Evolutionary conservation across 2,329 filamentous ascomycete species (phyloP).

Genomic region (Ustulina deusta): DNA sequence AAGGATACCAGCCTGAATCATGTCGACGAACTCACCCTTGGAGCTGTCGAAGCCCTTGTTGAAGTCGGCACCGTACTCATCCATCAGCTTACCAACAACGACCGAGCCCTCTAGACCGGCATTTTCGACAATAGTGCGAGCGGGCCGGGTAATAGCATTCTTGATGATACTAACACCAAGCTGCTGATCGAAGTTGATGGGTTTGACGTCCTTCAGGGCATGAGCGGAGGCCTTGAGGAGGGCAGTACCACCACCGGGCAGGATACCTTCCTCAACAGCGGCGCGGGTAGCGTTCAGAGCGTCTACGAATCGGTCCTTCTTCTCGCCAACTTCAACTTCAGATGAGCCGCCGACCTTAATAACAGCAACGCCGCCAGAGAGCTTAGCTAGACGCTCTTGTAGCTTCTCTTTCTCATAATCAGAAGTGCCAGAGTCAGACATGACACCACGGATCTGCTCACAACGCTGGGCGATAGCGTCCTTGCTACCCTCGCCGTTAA

Average conservation of each 20-base stretch:
- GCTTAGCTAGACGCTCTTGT: constrained; percentile 98
- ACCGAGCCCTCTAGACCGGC: constrained; percentile 96
- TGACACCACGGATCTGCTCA: constrained; percentile 98
- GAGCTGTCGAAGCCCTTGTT: constrained; percentile 98
- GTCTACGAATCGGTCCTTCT: constrained; percentile 99
- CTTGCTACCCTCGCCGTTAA: constrained; percentile 97
- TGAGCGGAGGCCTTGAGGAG: constrained; percentile 97
- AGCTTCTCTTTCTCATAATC: constrained; percentile 99
- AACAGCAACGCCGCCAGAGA: constrained; percentile 97
- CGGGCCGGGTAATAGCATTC: constrained; percentile 96
- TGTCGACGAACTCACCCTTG: constrained; percentile 98
- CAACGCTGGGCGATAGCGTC: constrained; percentile 93
- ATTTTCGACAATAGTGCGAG: constrained; percentile 96
- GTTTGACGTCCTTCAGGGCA: constrained; percentile 84
- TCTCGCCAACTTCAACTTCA: constrained; percentile 98
- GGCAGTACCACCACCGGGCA: constrained; percentile 97
- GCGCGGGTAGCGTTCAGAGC: constrained; percentile 97
- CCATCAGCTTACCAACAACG: constrained; percentile 96
- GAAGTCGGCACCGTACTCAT: constrained; percentile 92
- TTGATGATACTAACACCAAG: constrained; percentile 98
- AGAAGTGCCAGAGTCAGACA: constrained; percentile 90
- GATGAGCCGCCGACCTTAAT: constrained; percentile 99
- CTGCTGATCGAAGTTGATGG: constrained; percentile 98
- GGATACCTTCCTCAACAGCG: constrained; percentile 98
- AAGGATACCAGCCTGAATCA: constrained; percentile 96